Evolutionary conservation across 192 early-diverging fungal genomes (phyloP).

Genomic region (Backusella parvicylindrica): DNA sequence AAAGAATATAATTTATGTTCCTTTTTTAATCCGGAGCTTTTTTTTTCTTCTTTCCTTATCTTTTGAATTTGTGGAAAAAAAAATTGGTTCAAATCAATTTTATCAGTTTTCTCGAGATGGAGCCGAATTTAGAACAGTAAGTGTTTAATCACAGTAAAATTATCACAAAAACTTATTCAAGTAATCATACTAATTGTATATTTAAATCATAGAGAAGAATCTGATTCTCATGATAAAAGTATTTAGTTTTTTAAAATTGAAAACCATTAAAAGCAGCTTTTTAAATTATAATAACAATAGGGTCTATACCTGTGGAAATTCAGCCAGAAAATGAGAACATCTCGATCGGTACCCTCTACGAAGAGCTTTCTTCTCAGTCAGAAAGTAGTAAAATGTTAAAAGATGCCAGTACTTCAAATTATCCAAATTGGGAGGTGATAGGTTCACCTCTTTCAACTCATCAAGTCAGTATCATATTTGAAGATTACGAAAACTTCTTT

Average conservation of each 20-base stretch:
- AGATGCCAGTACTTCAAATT: not conserved
- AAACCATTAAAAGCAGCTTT: not conserved
- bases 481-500: slow-evolving; percentile 49
- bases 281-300: not conserved
- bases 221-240: not conserved
- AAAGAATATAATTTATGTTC: not conserved
- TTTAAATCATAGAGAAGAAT: not conserved
- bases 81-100: not conserved
- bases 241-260: not conserved
- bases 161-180: not conserved
- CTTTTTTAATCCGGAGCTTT: not conserved
- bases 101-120: not conserved
- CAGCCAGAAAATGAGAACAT: not conserved
- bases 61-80: not conserved
- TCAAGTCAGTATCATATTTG: slow-evolving; percentile 55
- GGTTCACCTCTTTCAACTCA: not conserved
- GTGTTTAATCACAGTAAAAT: not conserved
- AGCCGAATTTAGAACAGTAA: not conserved
- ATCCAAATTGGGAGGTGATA: slow-evolving; percentile 15
- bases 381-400: not conserved
- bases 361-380: not conserved
- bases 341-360: not conserved
- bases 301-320: not conserved
- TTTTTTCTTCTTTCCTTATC: not conserved
- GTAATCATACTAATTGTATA: not conserved